A percentile compares a stretch with the other conserved stretches of the same genome.
These are phyloP conservation scores for Aspergillus alliaceus DNA, from an alignment of 2,329 filamentous ascomycete genomes.

Conservation along the genomic window DNA sequence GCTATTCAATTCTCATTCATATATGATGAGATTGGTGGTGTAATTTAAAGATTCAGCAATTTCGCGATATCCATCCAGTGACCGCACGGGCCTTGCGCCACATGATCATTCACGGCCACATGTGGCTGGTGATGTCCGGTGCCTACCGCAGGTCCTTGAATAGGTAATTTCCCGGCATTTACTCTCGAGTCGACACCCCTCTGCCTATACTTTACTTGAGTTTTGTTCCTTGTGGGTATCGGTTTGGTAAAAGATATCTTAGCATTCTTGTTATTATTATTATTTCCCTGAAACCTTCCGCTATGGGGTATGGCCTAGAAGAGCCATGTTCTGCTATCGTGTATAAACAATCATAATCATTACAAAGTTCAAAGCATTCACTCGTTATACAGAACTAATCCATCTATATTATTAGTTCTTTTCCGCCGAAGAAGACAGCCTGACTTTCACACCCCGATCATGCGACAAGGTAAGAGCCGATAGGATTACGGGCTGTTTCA, in stretches of 20 bases:
- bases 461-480: conserved; percentile 35
- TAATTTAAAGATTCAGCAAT: neutral
- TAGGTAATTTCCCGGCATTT: too few species aligned
- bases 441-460: conserved; percentile 29
- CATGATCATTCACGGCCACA: neutral
- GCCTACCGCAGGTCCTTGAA: too few species aligned
- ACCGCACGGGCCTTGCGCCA: neutral
- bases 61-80: neutral
- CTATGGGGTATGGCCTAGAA: neutral
- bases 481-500: conserved; percentile 29
- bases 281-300: neutral
- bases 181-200: too few species aligned
- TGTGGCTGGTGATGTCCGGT: neutral
- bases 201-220: too few species aligned
- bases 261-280: too few species aligned
- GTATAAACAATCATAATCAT: neutral
- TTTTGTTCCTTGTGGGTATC: too few species aligned
- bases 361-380: neutral
- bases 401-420: too few species aligned
- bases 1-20: neutral
- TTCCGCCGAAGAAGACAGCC: conserved; percentile 20
- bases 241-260: too few species aligned
- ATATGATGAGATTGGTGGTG: neutral
- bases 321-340: neutral
- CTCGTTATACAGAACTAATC: too few species aligned